Evolutionary conservation across 2,329 filamentous ascomycete genomes (phyloP).

Genomic region (Rutstroemia sp.): DNA sequence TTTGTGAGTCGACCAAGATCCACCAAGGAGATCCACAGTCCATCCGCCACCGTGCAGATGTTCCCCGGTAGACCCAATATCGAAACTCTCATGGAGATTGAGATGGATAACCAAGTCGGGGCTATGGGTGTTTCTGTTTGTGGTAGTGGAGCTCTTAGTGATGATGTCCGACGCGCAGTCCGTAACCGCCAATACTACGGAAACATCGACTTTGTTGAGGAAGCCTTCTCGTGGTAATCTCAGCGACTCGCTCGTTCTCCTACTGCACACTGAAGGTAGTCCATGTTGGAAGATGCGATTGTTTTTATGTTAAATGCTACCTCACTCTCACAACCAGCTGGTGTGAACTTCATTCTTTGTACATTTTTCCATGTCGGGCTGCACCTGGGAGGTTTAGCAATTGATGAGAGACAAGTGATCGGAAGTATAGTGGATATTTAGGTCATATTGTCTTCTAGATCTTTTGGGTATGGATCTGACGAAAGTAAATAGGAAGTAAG

Average conservation of each 20-base stretch:
- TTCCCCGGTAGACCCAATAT: conserved; percentile 74
- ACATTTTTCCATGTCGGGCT: conserved; percentile 1
- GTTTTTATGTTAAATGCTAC: no score
- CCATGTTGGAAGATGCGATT: no score
- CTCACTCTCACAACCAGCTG: no score
- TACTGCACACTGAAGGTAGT: neutral
- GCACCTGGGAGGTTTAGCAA: neutral
- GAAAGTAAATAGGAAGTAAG: no score
- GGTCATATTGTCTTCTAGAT: no score
- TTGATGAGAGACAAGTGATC: no score
- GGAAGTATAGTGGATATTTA: no score
- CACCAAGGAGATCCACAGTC: conserved; percentile 75
- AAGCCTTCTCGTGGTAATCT: conserved; percentile 62
- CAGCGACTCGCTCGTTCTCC: neutral
- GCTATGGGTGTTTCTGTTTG: conserved; percentile 69
- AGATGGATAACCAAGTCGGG: conserved; percentile 68
- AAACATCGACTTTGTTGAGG: conserved; percentile 71
- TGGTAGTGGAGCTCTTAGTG: conserved; percentile 64
- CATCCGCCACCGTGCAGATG: conserved; percentile 73
- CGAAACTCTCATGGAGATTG: conserved; percentile 61
- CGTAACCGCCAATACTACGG: conserved; percentile 55
- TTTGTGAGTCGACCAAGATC: conserved; percentile 69
- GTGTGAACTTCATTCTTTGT: conserved; percentile 8
- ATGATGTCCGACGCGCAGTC: conserved; percentile 65
- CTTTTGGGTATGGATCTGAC: no score